Conservation (phyloP, 192 early-diverging fungal genomes). For the Fimicolochytrium jonesii region DNA sequence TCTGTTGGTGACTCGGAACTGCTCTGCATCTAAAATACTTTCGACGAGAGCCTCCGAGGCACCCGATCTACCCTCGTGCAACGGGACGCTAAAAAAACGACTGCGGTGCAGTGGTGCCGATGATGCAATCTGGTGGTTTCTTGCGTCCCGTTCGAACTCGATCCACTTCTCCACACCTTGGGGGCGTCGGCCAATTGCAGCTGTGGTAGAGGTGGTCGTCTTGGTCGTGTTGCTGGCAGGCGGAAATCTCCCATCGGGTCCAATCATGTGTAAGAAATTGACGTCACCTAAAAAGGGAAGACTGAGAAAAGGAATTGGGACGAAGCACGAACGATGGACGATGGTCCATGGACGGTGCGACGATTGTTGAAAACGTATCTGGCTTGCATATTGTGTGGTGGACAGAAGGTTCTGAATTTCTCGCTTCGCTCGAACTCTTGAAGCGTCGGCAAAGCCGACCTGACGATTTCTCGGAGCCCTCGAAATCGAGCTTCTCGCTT, state of each 20-base stretch:
- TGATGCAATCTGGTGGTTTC: neutral
- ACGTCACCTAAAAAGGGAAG: neutral
- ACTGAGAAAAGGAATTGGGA: neutral
- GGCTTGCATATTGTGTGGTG: too few species aligned
- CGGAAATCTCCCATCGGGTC: neutral
- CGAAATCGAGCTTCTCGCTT: too few species aligned
- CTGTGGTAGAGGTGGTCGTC: neutral
- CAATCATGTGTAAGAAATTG: neutral
- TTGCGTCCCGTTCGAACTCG: neutral
- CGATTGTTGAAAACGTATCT: too few species aligned
- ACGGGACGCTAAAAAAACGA: neutral
- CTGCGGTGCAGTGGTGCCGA: neutral
- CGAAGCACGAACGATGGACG: too few species aligned
- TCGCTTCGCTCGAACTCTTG: too few species aligned
- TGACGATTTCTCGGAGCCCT: too few species aligned
- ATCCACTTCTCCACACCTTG: neutral
- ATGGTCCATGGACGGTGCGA: too few species aligned
- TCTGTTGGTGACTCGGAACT: neutral
- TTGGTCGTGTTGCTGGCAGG: neutral
- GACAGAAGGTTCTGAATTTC: too few species aligned
- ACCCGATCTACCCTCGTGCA: neutral
- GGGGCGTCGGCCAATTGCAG: neutral
- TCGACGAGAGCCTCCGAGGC: neutral
- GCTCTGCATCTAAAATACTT: neutral
- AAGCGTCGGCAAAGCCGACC: too few species aligned